A percentile compares a stretch with the other conserved stretches of the same genome.
Evolutionary conservation across 2,329 filamentous ascomycete genomes (phyloP).

Genomic region (Talaromyces atroroseus): DNA sequence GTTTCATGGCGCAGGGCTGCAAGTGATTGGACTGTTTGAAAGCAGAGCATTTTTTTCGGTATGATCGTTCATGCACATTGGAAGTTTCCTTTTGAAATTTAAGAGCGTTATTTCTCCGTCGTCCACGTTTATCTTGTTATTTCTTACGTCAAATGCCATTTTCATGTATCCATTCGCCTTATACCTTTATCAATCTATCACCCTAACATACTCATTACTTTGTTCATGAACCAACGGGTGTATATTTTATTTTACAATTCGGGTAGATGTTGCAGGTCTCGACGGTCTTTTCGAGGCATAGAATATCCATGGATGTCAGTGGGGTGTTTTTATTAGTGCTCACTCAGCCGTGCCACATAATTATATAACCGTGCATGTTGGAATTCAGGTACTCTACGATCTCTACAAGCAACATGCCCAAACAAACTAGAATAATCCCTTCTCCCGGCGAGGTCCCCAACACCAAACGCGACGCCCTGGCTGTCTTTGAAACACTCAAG

Average conservation of each 20-base stretch:
- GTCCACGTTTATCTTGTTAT: too few relatives aligned
- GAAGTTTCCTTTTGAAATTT: not conserved
- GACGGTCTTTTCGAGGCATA: too few relatives aligned
- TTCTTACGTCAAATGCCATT: too few relatives aligned
- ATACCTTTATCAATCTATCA: not conserved
- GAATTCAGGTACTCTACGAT: too few relatives aligned
- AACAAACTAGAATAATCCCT: not conserved
- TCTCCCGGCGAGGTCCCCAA: not conserved
- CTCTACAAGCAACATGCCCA: not conserved
- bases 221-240: too few relatives aligned
- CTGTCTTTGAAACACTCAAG: conserved; percentile 19
- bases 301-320: too few relatives aligned
- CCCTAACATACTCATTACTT: too few relatives aligned
- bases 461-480: conserved; percentile 17
- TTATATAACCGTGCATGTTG: too few relatives aligned
- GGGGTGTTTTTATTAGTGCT: too few relatives aligned
- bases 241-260: too few relatives aligned
- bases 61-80: not conserved
- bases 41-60: not conserved
- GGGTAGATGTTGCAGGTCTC: too few relatives aligned
- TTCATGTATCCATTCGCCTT: not conserved
- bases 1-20: not conserved
- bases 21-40: not conserved
- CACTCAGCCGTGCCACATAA: too few relatives aligned
- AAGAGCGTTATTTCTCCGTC: not conserved